Evolutionary conservation across 805 yeast genomes (phyloP).

Genomic region (Zygoascus tannicola): DNA sequence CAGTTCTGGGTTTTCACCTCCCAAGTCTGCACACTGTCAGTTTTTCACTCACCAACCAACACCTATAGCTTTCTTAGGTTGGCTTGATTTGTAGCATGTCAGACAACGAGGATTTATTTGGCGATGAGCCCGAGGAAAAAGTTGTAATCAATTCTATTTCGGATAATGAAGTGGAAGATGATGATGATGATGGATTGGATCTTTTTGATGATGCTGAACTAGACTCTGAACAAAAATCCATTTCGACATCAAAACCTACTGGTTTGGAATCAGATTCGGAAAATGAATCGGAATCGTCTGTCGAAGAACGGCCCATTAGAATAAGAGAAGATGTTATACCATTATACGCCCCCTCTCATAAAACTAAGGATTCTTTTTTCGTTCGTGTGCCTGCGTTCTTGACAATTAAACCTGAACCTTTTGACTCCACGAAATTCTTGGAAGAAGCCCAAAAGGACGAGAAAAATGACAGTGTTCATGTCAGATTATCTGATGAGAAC

Average conservation of each 20-base stretch:
- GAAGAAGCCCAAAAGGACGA: slow-evolving; percentile 34
- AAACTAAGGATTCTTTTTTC: slow-evolving; percentile 29
- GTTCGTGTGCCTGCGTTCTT: slow-evolving; percentile 77
- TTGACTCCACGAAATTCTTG: slow-evolving; percentile 64
- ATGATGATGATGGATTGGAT: slow-evolving; percentile 4
- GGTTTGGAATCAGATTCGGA: not conserved
- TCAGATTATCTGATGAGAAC: slow-evolving; percentile 60
- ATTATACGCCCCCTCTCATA: slow-evolving; percentile 24
- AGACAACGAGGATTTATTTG: slow-evolving; percentile 16
- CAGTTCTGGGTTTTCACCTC: not conserved
- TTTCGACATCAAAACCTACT: not conserved
- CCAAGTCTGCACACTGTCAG: not conserved
- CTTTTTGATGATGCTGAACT: slow-evolving; percentile 13
- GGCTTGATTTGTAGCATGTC: slow-evolving; percentile 5
- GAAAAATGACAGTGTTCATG: slow-evolving; percentile 23
- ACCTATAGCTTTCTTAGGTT: not conserved
- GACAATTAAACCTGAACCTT: slow-evolving; percentile 75
- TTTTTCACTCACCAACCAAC: not conserved
- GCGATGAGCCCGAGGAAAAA: slow-evolving; percentile 15
- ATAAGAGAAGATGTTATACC: slow-evolving; percentile 26
- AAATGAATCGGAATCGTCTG: not conserved
- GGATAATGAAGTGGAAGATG: not conserved
- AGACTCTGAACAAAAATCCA: slow-evolving; percentile 4
- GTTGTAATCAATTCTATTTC: not conserved
- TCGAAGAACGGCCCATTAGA: slow-evolving; percentile 1